Evolutionary conservation across 495 filamentous ascomycete species (phyloP).

Genomic region (Hypoxylon perforatum): DNA sequence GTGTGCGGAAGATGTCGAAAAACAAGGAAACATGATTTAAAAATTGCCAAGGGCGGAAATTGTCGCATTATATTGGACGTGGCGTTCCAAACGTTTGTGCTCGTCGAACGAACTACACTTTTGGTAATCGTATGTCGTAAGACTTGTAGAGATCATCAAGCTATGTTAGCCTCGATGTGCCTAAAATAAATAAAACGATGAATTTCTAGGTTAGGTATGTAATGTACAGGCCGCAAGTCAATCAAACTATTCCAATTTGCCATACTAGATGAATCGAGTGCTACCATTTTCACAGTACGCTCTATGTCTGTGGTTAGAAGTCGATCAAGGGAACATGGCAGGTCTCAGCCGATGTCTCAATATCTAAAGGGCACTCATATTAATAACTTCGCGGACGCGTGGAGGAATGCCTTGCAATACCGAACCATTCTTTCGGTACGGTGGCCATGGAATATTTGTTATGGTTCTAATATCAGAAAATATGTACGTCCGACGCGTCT

Average conservation of each 20-base stretch:
- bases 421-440: constrained; percentile 28
- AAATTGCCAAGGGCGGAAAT: background rate
- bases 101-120: too few relatives aligned
- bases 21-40: constrained; percentile 48
- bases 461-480: constrained; percentile 15
- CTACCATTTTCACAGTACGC: background rate
- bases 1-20: constrained; percentile 61
- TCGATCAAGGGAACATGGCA: constrained; percentile 13
- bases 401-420: constrained; percentile 44
- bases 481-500: constrained; percentile 10
- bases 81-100: background rate
- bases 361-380: background rate
- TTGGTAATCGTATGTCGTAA: too few relatives aligned
- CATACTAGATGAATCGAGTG: background rate
- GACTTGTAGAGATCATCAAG: too few relatives aligned
- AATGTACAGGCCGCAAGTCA: too few relatives aligned
- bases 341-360: constrained; percentile 30
- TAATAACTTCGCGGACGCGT: background rate
- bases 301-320: background rate
- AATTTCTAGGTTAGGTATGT: too few relatives aligned
- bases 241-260: background rate
- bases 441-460: constrained; percentile 26
- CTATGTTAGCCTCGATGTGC: too few relatives aligned
- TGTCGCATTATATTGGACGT: background rate
- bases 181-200: too few relatives aligned